Evolutionary conservation across 768 basidiomycete species (phyloP), one percentile per base, ranked within the genome.

Genomic region (Postia placenta): DNA sequence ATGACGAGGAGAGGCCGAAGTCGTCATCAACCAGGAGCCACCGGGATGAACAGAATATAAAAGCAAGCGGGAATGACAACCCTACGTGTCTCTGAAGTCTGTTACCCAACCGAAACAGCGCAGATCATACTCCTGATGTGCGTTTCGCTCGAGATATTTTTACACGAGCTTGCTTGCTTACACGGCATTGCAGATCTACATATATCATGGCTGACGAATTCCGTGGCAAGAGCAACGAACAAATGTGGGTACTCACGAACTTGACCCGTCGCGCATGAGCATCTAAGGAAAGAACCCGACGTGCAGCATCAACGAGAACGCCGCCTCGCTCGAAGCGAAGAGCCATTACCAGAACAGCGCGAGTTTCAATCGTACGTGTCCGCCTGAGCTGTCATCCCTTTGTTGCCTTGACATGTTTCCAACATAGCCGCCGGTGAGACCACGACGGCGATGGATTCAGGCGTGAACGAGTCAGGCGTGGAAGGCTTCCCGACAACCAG

Each of bases 301-400:
- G 38, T 39, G 20, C 38, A 48, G 37, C 47, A 12, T 17, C 4
- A 41, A 48, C 28, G 38, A 42, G 40, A 28, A 48, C 11, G 47
- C 37, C 17, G 27, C n/a, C 7, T 33, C 28, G 15, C 40, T 48
- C 26, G 11, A 48, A 19, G 47, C n/a, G 47, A 48, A 48, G 40
- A 48, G 47, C 47, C 37, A 40, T 25, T 42, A 48, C 40, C 37
- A 20, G 39, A 26, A 30, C n/a, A 14, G 11, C 25, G 38, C 38
- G 15, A 40, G 19, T 11, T 48, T 48, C 38, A 11, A 48, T 30
- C 47, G 45, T 48, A 23, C 19, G 47, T 41, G 19, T n/a, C n/a
- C n/a, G n/a, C n/a, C n/a, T n/a, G n/a, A n/a, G n/a, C n/a, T n/a
- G n/a, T n/a, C n/a, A n/a, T n/a, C n/a, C n/a, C n/a, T n/a, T n/a